phyloP scores from a whole-genome alignment of 2,329 filamentous ascomycete genomes.

The Xylaria sp. region DNA sequence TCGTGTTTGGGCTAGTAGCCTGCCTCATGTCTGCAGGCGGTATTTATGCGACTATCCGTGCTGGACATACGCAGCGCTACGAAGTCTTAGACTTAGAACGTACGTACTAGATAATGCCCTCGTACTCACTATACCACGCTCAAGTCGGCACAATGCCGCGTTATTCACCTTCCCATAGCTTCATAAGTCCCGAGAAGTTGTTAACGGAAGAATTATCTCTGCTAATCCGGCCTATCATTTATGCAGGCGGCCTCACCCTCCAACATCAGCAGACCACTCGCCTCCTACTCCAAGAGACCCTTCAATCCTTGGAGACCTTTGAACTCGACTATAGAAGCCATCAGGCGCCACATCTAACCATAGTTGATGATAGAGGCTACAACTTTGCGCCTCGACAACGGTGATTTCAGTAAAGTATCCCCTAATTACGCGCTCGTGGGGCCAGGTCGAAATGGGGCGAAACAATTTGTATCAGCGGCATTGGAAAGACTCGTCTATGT shows the following conservation, averaged over 20 bases:
- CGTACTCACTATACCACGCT: neutral
- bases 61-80: slow-evolving; percentile 2
- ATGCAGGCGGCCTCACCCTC: neutral
- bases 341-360: neutral
- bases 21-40: slow-evolving; percentile 5
- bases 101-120: neutral
- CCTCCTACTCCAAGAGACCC: slow-evolving; percentile 1
- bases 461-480: too few relatives aligned
- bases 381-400: neutral
- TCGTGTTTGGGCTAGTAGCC: neutral
- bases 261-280: neutral
- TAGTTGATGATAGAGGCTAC: neutral
- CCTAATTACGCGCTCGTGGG: neutral
- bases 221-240: neutral
- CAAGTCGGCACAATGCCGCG: neutral
- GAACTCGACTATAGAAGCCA: neutral
- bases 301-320: neutral
- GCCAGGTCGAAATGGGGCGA: neutral
- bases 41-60: neutral
- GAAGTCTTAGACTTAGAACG: neutral
- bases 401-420: neutral
- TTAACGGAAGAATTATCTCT: neutral
- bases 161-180: neutral
- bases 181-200: neutral
- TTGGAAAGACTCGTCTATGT: too few relatives aligned